Conservation (phyloP, 1,284 basidiomycete genomes). For the Malassezia globosa region DNA sequence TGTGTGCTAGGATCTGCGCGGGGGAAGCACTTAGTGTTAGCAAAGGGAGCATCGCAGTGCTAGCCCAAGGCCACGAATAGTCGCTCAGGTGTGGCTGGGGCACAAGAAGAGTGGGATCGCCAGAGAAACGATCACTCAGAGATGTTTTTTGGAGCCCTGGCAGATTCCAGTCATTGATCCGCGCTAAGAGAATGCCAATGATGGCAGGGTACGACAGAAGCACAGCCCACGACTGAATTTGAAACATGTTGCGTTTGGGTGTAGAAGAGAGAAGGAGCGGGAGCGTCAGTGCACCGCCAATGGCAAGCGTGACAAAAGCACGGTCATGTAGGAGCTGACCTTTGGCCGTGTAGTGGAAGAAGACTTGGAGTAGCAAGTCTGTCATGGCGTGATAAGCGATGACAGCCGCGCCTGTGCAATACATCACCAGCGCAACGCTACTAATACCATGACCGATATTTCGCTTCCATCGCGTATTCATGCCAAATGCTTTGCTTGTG, state of each 20-base stretch:
- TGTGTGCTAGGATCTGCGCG: conserved; percentile 41
- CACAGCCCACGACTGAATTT: conserved; percentile 32
- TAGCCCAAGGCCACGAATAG: conserved; percentile 28
- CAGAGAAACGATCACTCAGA: neutral
- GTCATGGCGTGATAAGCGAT: conserved; percentile 42
- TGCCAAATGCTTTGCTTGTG: conserved; percentile 34
- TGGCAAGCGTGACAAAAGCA: conserved; percentile 35
- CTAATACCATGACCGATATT: conserved; percentile 28
- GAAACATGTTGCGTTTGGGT: conserved; percentile 41
- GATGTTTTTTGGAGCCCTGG: too few species aligned
- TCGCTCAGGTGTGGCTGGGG: neutral
- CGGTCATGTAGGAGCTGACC: conserved; percentile 37
- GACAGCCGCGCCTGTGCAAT: conserved; percentile 40
- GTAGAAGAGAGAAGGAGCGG: conserved; percentile 40
- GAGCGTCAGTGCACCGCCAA: conserved; percentile 32
- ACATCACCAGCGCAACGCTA: conserved; percentile 28
- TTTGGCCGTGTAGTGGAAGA: conserved; percentile 34
- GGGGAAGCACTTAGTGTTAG: conserved; percentile 39
- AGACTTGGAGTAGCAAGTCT: conserved; percentile 39
- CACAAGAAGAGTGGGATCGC: conserved; percentile 3
- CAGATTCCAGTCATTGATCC: conserved; percentile 19
- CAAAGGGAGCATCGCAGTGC: conserved; percentile 40
- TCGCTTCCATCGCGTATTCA: conserved; percentile 38
- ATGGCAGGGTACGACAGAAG: conserved; percentile 33
- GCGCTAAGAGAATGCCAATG: conserved; percentile 25